Evolutionary conservation across 2,329 filamentous ascomycete genomes (phyloP), one percentile per base, ranked within the genome.

Genomic region (Ceratocystis variospora): DNA sequence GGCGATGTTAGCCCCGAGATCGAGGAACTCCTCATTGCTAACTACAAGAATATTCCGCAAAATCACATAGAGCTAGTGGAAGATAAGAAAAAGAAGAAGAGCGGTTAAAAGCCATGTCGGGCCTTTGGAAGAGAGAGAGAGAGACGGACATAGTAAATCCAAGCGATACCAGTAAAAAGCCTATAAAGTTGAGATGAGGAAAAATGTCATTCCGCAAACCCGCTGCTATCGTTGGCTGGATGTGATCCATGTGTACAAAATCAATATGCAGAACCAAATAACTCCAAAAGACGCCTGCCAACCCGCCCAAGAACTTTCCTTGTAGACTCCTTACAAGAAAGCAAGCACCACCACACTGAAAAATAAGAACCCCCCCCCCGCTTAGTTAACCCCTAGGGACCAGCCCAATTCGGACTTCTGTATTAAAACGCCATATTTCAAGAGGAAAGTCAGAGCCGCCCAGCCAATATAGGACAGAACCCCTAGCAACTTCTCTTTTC

Each of bases 1-100:
- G 94, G 94, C 44, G 94, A 99, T 77, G 86, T 99, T 69, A 96
- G 91, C 75, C 89, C 94, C 72, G 94, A 99, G 77, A 87, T 99
- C 70, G 84, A 89, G 73, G 94, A 97, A 74, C 96, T 93, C 78
- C 77, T 99, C 73, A 75, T 89, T 70, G 91, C 96, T 74, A 89
- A 90, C 74, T 95, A 96, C 76, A 87, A 88, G 75, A 84, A 91
- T 70, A 88, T 99, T 71, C 93, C 93, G 1, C 90, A 95, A 78
- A 90, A 96, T 74, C 96, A 99, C 77, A 88, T 97, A 71, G 93
- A 97, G 78, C 78, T 92, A 73, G 84, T 97, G 55, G 93, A 97
- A 76, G 93, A 96, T 75, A 96, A 96, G 84, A 94, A 94, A 84
- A 96, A 96, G 79, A 85, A 81, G 73, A 77, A 77, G 62, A 63